phyloP scores from a whole-genome alignment of 2,329 filamentous ascomycete species.

The Cryoendolithus antarcticus region DNA sequence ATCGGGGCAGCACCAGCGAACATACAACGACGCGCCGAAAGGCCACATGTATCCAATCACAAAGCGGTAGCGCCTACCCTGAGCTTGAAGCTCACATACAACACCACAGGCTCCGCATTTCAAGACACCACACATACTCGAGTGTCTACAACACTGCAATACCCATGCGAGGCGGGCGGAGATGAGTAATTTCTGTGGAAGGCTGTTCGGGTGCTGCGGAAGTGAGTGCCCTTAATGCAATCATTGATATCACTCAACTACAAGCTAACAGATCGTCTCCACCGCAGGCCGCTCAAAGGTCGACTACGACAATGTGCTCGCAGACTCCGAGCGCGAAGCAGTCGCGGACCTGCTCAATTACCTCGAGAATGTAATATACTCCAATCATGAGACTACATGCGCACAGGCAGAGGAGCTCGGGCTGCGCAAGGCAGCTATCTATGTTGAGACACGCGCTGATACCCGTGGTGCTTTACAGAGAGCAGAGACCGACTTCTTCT shows the following conservation, averaged over 20 bases:
- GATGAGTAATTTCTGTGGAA: constrained; percentile 21
- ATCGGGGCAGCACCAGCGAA: no score
- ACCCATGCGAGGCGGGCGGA: no score
- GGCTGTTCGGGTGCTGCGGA: constrained; percentile 22
- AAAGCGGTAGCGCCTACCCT: no score
- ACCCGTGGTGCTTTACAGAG: constrained; percentile 44
- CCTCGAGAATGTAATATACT: constrained; percentile 70
- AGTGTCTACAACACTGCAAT: no score
- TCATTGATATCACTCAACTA: neutral
- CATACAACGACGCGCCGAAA: no score
- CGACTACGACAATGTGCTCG: constrained; percentile 43
- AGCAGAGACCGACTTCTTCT: constrained; percentile 96
- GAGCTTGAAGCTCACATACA: no score
- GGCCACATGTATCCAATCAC: no score
- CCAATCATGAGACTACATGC: neutral
- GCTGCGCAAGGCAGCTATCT: no score
- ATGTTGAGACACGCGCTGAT: constrained; percentile 1
- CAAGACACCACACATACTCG: no score
- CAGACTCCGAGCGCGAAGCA: constrained; percentile 91
- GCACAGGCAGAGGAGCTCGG: no score
- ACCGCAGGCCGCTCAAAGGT: constrained; percentile 32
- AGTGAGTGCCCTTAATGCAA: constrained; percentile 11
- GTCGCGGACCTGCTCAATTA: constrained; percentile 92
- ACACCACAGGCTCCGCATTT: no score
- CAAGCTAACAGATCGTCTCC: neutral